A percentile compares a stretch with the other conserved stretches of the same genome.
phyloP scores from a whole-genome alignment of 495 filamentous ascomycete genomes.

The Talaromyces trachyspermus region DNA sequence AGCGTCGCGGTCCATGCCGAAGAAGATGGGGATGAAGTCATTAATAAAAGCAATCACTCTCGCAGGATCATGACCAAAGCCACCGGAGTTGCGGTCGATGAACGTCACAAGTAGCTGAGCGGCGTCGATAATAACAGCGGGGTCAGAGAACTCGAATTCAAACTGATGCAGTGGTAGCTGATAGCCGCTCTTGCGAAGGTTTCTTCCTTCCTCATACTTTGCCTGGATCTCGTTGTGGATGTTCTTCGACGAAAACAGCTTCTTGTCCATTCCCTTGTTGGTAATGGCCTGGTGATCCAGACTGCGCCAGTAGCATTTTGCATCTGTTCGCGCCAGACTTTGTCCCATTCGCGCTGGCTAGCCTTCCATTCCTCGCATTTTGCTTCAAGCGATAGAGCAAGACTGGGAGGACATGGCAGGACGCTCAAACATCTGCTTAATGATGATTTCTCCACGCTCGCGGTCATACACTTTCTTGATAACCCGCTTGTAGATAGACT shows the following conservation, averaged over 20 bases:
- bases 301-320: constrained; percentile 88
- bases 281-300: constrained; percentile 92
- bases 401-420: constrained; percentile 81
- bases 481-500: constrained; percentile 90
- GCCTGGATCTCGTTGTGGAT: constrained; percentile 78
- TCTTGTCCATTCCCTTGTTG: constrained; percentile 78
- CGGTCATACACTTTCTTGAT: constrained; percentile 97
- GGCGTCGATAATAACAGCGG: constrained; percentile 72
- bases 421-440: constrained; percentile 70
- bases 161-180: constrained; percentile 64
- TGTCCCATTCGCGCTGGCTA: constrained; percentile 96
- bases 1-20: constrained; percentile 67
- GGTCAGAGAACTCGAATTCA: constrained; percentile 62
- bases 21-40: constrained; percentile 83
- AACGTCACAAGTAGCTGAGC: constrained; percentile 72
- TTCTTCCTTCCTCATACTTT: constrained; percentile 78
- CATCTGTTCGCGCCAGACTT: constrained; percentile 94
- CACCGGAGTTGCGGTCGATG: constrained; percentile 58
- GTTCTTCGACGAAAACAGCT: constrained; percentile 77
- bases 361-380: constrained; percentile 97
- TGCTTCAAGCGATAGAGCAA: constrained; percentile 82
- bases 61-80: constrained; percentile 63
- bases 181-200: constrained; percentile 51
- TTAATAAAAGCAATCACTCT: constrained; percentile 77
- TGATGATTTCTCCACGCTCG: constrained; percentile 73